A percentile compares a stretch with the other conserved stretches of the same genome.
phyloP scores from a whole-genome alignment of 2,329 filamentous ascomycete genomes.

The Fusarium chlamydosporum region DNA sequence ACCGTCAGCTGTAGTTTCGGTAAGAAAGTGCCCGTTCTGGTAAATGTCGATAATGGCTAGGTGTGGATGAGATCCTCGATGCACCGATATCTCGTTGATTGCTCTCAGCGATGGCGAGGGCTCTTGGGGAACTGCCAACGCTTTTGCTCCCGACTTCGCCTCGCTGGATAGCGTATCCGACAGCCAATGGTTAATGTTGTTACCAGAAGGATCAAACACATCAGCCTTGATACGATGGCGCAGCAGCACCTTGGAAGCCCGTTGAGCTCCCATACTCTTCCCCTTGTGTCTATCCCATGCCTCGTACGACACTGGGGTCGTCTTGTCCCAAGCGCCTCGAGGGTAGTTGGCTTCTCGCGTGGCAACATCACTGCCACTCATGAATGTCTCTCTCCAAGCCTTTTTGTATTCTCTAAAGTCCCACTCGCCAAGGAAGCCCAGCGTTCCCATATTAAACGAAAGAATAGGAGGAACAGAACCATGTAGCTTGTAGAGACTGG shows the following conservation, averaged over 20 bases:
- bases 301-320: conserved; percentile 31
- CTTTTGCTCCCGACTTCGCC: conserved; percentile 56
- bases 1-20: conserved; percentile 93
- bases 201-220: conserved; percentile 79
- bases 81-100: conserved; percentile 95
- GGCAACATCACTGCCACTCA: conserved; percentile 73
- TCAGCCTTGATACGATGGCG: conserved; percentile 90
- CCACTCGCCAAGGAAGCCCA: conserved; percentile 97
- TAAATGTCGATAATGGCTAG: conserved; percentile 92
- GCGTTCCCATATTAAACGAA: conserved; percentile 95
- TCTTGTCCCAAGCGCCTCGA: conserved; percentile 50
- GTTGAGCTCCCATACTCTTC: conserved; percentile 81
- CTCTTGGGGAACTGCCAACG: conserved; percentile 56
- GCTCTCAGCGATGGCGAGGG: conserved; percentile 70
- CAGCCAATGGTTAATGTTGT: conserved; percentile 68
- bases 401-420: conserved; percentile 93
- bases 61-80: conserved; percentile 90
- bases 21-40: conserved; percentile 89
- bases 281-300: conserved; percentile 82
- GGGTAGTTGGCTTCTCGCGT: conserved; percentile 61
- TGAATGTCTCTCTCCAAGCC: conserved; percentile 93
- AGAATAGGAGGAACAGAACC: conserved; percentile 88
- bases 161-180: conserved; percentile 62
- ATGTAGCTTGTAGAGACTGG: conserved; percentile 78
- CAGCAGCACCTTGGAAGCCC: conserved; percentile 85